Evolutionary conservation across 2,329 filamentous ascomycete genomes (phyloP), one percentile per base, ranked within the genome.

Genomic region (Cordyceps farinosa): DNA sequence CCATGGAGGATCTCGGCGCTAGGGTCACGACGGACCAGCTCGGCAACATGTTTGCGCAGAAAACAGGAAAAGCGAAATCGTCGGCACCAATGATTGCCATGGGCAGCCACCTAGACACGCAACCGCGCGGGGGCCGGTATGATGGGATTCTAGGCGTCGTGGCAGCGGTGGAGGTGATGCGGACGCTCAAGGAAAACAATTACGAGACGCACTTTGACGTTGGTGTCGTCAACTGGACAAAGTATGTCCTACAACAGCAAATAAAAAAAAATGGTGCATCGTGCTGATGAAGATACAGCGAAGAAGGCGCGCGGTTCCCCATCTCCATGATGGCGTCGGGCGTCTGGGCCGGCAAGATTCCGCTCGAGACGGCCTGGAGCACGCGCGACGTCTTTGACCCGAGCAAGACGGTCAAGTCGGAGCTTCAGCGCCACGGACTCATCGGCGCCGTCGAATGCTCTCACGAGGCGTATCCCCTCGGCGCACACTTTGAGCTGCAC

Each of bases 221-320:
- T 1, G 90, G 89, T 3, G 84, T 91, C 1, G 85, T 93, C 5
- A 91, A 92, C 71, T 91, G 88, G 89, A 92, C 88, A 5, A 91
- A 91, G 81, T 84, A 69, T 67, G 75, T 64, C 6, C 5, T 42
- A 22, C n/a, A 6, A 5, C 9, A 30, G 7, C 5, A 29, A 2
- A 30, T 15, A 15, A 30, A 48, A 15, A 30, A 30, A 48, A 15
- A 30, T 11, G 27, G 6, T 6, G 15, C 13, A 13, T 13, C 10
- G 1, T 30, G 11, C 45, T 48, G 45, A 48, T 5, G 11, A 29
- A 5, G 9, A 4, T 8, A 0, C 57, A 90, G 87, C 70, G 91
- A 95, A 76, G 91, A 95, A 76, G 90, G 90, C 4, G 90, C 90
- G 1, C 83, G 90, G 0, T 94, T 94, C 67, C 90, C 90, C 1